phyloP scores from a whole-genome alignment of 2,329 filamentous ascomycete species.

The Fusarium solani-melongenae region DNA sequence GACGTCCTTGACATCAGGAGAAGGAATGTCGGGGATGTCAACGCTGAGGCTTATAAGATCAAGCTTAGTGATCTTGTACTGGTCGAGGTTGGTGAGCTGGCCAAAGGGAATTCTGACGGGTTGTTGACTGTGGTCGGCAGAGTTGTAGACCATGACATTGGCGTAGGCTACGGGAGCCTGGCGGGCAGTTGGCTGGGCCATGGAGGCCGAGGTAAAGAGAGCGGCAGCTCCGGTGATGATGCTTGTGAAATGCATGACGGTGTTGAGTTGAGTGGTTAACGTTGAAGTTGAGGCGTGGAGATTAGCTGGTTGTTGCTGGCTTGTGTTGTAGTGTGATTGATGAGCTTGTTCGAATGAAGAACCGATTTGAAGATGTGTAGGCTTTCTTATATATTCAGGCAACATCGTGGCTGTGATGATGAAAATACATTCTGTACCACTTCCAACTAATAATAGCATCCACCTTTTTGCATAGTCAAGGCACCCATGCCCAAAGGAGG shows the following conservation, averaged over 20 bases:
- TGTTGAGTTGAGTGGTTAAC: not conserved
- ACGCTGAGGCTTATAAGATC: conserved; percentile 14
- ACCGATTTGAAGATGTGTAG: accelerated
- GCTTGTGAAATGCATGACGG: conserved; percentile 18
- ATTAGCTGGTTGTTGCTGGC: not conserved
- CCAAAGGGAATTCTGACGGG: conserved; percentile 25
- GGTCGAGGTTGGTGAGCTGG: conserved; percentile 23
- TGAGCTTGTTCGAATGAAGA: not conserved
- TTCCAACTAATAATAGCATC: conserved; percentile 22
- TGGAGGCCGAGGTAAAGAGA: not conserved
- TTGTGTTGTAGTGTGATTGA: not conserved
- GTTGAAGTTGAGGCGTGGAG: not conserved
- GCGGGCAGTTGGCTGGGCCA: conserved; percentile 4
- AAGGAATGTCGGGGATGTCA: conserved; percentile 3
- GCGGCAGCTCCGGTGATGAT: conserved; percentile 6
- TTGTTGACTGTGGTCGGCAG: conserved; percentile 16
- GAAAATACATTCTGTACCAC: not conserved
- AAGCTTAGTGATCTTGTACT: conserved; percentile 21
- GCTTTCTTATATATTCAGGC: not conserved
- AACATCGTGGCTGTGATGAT: not conserved
- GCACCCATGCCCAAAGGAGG: not conserved
- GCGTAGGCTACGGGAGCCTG: conserved; percentile 20
- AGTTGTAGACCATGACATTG: conserved; percentile 12
- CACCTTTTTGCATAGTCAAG: not conserved
- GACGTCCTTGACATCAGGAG: conserved; percentile 12